phyloP scores from a whole-genome alignment of 768 basidiomycete genomes.

The Mycena olivaceomarginata region DNA sequence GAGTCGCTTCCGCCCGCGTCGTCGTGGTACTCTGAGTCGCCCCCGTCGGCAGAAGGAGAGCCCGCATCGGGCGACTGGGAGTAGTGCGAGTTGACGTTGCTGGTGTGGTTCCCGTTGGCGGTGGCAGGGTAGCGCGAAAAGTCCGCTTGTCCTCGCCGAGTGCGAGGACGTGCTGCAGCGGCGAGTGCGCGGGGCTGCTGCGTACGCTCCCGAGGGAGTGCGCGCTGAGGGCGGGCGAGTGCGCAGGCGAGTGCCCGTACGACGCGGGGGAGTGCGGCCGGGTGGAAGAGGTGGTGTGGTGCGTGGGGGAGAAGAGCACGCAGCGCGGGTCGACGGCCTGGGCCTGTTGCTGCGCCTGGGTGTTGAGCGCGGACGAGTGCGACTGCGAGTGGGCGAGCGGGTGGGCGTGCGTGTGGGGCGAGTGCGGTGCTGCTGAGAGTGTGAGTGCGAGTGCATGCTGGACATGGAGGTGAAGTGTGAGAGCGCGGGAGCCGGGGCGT shows the following conservation, averaged over 20 bases:
- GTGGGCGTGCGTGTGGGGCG: neutral
- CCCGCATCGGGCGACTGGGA: neutral
- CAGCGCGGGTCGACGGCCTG: slow-evolving; percentile 35
- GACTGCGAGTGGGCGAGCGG: slow-evolving; percentile 7
- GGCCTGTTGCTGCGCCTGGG: neutral
- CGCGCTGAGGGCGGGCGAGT: neutral
- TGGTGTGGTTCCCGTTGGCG: too few relatives aligned
- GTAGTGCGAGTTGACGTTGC: too few relatives aligned
- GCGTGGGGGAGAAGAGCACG: slow-evolving; percentile 13
- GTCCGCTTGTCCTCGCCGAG: slow-evolving; percentile 9
- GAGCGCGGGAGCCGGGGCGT: neutral
- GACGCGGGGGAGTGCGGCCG: too few relatives aligned
- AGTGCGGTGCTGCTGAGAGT: neutral
- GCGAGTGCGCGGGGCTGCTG: slow-evolving; percentile 22
- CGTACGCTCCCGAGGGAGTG: neutral
- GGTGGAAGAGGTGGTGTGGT: neutral
- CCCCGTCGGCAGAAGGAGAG: neutral
- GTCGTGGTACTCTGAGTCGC: slow-evolving; percentile 39
- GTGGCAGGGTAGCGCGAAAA: neutral
- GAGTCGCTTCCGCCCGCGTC: slow-evolving; percentile 42
- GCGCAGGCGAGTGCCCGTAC: neutral
- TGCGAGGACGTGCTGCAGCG: slow-evolving; percentile 17
- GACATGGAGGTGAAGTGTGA: neutral
- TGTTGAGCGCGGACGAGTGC: neutral
- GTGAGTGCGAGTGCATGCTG: neutral